A percentile compares a stretch with the other conserved stretches of the same genome.
Conservation (phyloP, 129 eudicot genomes). For the Arctium lappa region DNA sequence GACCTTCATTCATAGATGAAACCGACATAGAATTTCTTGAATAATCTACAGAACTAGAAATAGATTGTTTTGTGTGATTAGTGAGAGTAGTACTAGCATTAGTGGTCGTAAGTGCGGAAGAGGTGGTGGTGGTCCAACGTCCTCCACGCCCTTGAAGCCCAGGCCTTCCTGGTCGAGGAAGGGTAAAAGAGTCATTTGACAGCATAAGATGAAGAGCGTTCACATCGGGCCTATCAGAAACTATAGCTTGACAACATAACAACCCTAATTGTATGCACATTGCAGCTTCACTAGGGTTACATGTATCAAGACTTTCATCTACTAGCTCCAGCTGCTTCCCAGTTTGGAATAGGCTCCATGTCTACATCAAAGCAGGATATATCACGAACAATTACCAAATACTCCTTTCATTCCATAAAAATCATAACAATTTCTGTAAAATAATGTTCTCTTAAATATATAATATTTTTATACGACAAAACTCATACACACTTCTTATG, state of each 20-base stretch:
- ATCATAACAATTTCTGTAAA: neutral
- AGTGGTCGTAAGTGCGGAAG: constrained; percentile 38
- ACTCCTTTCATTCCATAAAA: too few species aligned
- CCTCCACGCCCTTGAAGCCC: constrained; percentile 83
- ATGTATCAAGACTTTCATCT: constrained; percentile 43
- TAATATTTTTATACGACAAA: too few species aligned
- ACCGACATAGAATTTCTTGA: constrained; percentile 73
- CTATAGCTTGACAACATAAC: constrained; percentile 76
- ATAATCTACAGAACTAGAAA: constrained; percentile 35
- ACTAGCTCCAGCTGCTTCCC: constrained; percentile 57
- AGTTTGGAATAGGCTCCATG: constrained; percentile 61
- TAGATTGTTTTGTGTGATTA: constrained; percentile 32
- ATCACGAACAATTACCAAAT: neutral
- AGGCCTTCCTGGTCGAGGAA: constrained; percentile 71
- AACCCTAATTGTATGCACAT: constrained; percentile 82
- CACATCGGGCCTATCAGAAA: constrained; percentile 81
- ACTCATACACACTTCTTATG: too few species aligned
- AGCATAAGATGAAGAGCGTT: constrained; percentile 59
- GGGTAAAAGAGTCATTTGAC: constrained; percentile 61
- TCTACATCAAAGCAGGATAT: constrained; percentile 31
- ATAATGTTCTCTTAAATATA: neutral
- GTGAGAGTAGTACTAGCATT: constrained; percentile 33
- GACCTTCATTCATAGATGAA: constrained; percentile 72
- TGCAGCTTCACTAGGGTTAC: constrained; percentile 52
- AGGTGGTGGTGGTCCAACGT: constrained; percentile 38